A percentile compares a stretch with the other conserved stretches of the same genome.
Evolutionary conservation across 768 basidiomycete genomes (phyloP).

Genomic region (Sporobolomyces phaffii): DNA sequence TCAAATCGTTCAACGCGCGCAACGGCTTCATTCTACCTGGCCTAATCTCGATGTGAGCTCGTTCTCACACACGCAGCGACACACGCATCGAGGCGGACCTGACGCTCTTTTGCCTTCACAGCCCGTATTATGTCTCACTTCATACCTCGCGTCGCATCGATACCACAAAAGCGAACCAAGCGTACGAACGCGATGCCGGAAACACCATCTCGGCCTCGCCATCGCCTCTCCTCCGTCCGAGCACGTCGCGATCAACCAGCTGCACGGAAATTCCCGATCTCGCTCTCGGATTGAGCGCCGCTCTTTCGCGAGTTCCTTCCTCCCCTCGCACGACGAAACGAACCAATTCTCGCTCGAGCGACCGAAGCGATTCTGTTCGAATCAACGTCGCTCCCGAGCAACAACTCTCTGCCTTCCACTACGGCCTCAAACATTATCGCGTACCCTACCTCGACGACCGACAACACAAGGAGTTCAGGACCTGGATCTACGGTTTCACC

Average conservation of each 20-base stretch:
- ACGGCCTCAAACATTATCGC: conserved; percentile 50
- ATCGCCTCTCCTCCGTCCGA: conserved; percentile 43
- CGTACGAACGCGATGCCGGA: conserved; percentile 61
- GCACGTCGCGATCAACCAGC: conserved; percentile 51
- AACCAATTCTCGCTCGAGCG: conserved; percentile 22
- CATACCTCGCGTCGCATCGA: conserved; percentile 62
- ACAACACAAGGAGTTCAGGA: conserved; percentile 59
- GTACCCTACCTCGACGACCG: conserved; percentile 46
- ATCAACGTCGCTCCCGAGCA: conserved; percentile 52
- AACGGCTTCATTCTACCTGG: conserved; percentile 65
- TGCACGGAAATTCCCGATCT: conserved; percentile 32
- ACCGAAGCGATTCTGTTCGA: conserved; percentile 27
- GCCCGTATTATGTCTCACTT: conserved; percentile 70
- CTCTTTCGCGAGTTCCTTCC: conserved; percentile 33
- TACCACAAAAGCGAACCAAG: conserved; percentile 55
- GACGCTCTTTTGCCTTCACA: too few relatives aligned
- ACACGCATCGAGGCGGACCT: too few relatives aligned
- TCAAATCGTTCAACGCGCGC: conserved; percentile 59
- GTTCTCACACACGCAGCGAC: too few relatives aligned
- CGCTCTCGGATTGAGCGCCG: conserved; percentile 30
- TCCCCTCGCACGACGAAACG: background rate
- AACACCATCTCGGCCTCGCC: conserved; percentile 48
- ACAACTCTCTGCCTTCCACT: conserved; percentile 61
- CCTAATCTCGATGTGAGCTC: conserved; percentile 59
- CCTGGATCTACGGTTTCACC: conserved; percentile 46